Base-by-base conservation (phyloP, 2,329 filamentous ascomycete genomes). In the Chaetomiaceae sp. region DNA sequence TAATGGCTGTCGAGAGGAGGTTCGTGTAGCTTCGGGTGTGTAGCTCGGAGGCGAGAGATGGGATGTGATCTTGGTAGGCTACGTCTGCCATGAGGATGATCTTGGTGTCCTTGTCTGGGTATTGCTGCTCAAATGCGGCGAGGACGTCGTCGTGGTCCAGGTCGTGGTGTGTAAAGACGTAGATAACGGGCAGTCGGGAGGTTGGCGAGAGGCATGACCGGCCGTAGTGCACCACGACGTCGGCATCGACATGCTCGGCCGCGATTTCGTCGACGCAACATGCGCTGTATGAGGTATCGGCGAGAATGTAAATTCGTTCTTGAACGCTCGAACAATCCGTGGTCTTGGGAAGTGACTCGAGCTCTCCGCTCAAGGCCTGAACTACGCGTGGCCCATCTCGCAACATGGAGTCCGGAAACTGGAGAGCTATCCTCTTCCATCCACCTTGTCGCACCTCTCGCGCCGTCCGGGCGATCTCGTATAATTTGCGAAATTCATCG, bases 231-330 rank as follows among this genome's bases (percentile, higher is more conserved):
- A 99, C 86, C 1, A 97, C 88, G 0, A 90, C 89, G 57, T 97
- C 87, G 6, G 94, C 91, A 63, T 90, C 80, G 14, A 90, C 87
- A 67, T 99, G 94, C 68, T 99, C 91, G 2, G 94, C 94, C 0
- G 94, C 94, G 36, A 97, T 86, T 72, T 99, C 94, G 65, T 99
- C 94, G 16, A 97, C 91, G 65, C 94, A 99, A 72, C 94, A 99
- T 0, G 92, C 86, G 55, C 94, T 95, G 70, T 97, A 99, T 2
- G 92, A 96, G 2, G 94, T 97, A 69, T 99, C 94, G 29, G 87
- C 94, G 16, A 99, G 75, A 55, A 99, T 91, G 62, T 88, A 95
- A 48, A 97, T 76, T 57, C 77, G 66, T 27, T 65, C 64, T 8
- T 44, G 20, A 13, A 23, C 1, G 16, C 13, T 10, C 1, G 37